Base-by-base conservation (phyloP, 2,329 filamentous ascomycete species). In the Exserohilum rostratum region DNA sequence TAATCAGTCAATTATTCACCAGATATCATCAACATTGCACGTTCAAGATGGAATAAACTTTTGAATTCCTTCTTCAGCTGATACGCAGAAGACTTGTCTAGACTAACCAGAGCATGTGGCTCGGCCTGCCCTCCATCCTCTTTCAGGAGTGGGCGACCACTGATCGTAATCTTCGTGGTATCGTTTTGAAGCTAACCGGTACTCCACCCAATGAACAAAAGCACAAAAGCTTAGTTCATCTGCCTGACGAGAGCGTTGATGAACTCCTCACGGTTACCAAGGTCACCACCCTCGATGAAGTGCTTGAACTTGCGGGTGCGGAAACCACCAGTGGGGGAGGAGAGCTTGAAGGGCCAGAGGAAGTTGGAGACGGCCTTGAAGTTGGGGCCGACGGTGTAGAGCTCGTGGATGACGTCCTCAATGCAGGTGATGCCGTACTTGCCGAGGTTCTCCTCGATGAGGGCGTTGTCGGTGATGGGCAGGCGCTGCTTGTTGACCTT, bases 301-400 rank as follows among this genome's bases (percentile, higher is more conserved):
- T 98, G 93, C 86, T 91, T 95, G 90, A 98, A 98, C 87, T 98
- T 99, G 83, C 95, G 87, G 73, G 90, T 81, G 72, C 90, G 89
- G 91, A 98, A 99, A 68, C 95, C 95, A 80, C 95, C 95, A 73
- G 83, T 98, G 78, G 95, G 95, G 87, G 96, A 97, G 87, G 87
- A 92, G 70, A 99, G 90, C 91, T 99, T 98, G 90, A 99, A 99
- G 79, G 95, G 95, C 95, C 95, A 99, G 71, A 99, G 85, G 89
- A 98, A 98, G 91, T 98, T 99, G 86, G 88, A 87, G 78, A 91
- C 92, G 86, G 97, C 93, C 90, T 97, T 98, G 91, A 82, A 81
- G 89, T 98, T 98, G 86, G 93, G 93, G 80, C 95, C 95, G 71
- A 98, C 95, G 57, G 93, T 96, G 87, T 87, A 93, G 85, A 74